Conservation (phyloP, 768 basidiomycete genomes). For the Lactifluus piperatus region DNA sequence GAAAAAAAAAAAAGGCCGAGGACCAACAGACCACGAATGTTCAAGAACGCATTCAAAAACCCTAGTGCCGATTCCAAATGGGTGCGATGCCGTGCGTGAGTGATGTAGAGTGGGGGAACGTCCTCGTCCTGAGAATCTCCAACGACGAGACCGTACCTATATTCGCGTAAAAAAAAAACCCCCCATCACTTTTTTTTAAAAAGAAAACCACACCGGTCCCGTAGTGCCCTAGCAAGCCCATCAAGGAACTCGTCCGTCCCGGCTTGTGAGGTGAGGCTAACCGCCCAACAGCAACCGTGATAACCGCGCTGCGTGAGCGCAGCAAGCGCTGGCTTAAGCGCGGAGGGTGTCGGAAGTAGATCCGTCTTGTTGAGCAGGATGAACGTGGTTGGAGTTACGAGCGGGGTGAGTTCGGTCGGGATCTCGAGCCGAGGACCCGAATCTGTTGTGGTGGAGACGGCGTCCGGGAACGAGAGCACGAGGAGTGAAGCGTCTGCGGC, state of each 20-base stretch:
- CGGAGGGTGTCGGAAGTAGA: slow-evolving; percentile 27
- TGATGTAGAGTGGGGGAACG: slow-evolving; percentile 52
- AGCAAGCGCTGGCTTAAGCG: not conserved
- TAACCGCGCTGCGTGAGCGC: not conserved
- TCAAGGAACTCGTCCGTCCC: slow-evolving; percentile 53
- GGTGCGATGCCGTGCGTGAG: slow-evolving; percentile 69
- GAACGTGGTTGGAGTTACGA: slow-evolving; percentile 50
- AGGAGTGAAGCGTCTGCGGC: slow-evolving; percentile 69
- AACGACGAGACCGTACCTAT: slow-evolving; percentile 16
- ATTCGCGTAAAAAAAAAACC: not conserved
- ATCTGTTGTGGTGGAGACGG: slow-evolving; percentile 17
- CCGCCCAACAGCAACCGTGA: slow-evolving; percentile 36
- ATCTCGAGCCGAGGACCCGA: slow-evolving; percentile 24
- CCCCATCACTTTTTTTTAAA: too few relatives aligned
- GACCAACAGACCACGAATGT: slow-evolving; percentile 31
- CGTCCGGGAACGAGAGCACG: slow-evolving; percentile 61
- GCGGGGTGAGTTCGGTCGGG: slow-evolving; percentile 39
- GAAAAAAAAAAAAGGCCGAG: not conserved
- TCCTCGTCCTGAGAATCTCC: slow-evolving; percentile 20
- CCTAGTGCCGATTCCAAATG: slow-evolving; percentile 59
- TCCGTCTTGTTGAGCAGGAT: slow-evolving; percentile 80
- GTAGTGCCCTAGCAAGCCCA: slow-evolving; percentile 45
- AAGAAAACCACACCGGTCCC: slow-evolving; percentile 33
- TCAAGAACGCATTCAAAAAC: slow-evolving; percentile 56
- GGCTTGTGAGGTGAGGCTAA: slow-evolving; percentile 51